Evolutionary conservation across 768 basidiomycete genomes (phyloP).

Genomic region (Naganishia kalamii): DNA sequence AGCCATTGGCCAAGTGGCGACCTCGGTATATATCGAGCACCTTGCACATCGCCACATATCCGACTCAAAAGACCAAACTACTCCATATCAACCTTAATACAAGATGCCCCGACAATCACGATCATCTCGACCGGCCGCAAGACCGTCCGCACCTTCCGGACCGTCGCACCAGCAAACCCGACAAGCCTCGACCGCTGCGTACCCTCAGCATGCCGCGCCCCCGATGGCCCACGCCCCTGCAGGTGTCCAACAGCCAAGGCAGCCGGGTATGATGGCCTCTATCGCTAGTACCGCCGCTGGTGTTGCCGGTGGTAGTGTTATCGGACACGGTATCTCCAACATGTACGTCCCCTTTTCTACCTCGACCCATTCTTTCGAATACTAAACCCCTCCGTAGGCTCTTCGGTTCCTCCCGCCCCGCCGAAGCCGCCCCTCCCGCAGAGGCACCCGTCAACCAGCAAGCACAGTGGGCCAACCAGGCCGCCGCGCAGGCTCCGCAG

Average conservation of each 20-base stretch:
- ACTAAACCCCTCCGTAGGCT: slow-evolving; percentile 22
- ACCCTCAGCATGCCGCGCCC: slow-evolving; percentile 26
- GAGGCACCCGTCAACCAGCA: slow-evolving; percentile 37
- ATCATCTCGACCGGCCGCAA: slow-evolving; percentile 40
- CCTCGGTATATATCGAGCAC: neutral
- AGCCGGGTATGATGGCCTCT: slow-evolving; percentile 43
- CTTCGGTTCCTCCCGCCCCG: slow-evolving; percentile 33
- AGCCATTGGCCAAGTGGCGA: slow-evolving; percentile 10
- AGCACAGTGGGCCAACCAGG: slow-evolving; percentile 18
- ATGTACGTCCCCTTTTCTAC: slow-evolving; percentile 28
- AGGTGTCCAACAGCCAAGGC: slow-evolving; percentile 29
- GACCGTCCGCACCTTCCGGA: slow-evolving; percentile 30
- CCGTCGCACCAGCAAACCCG: slow-evolving; percentile 25
- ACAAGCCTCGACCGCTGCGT: slow-evolving; percentile 29
- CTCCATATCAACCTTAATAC: neutral
- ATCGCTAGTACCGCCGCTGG: slow-evolving; percentile 46
- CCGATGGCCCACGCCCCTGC: slow-evolving; percentile 24
- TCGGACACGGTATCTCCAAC: slow-evolving; percentile 45
- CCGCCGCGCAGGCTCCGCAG: slow-evolving; percentile 24
- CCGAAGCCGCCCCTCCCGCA: slow-evolving; percentile 25
- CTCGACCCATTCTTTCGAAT: neutral
- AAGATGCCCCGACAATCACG: slow-evolving; percentile 28
- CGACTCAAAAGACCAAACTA: neutral
- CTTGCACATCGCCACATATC: neutral
- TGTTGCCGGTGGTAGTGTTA: slow-evolving; percentile 41